phyloP scores from a whole-genome alignment of 2,329 filamentous ascomycete genomes.

The Colletotrichum musicola region DNA sequence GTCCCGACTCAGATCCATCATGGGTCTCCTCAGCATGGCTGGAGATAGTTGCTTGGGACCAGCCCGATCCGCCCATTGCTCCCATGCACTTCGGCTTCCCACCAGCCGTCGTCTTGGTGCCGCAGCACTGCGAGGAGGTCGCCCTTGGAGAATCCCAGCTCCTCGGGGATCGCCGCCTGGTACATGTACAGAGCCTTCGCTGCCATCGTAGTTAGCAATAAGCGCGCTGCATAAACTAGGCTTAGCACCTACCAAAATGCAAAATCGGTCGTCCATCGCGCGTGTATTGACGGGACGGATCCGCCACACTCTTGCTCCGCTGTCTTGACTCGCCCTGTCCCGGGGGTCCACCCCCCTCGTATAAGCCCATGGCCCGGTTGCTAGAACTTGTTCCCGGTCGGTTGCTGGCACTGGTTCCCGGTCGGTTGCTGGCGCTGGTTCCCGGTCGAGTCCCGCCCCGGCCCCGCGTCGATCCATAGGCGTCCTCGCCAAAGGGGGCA shows the following conservation, averaged over 20 bases:
- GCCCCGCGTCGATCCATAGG: constrained; percentile 69
- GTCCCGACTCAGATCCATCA: too few species aligned
- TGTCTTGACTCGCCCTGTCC: constrained; percentile 59
- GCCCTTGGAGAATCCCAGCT: constrained; percentile 91
- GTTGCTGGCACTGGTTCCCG: constrained; percentile 56
- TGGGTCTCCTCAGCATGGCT: constrained; percentile 57
- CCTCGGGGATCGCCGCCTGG: constrained; percentile 93
- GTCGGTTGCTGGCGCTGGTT: constrained; percentile 57
- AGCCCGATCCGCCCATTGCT: constrained; percentile 70
- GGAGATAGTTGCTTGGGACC: constrained; percentile 77
- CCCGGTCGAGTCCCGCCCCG: constrained; percentile 61
- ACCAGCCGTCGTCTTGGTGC: constrained; percentile 98
- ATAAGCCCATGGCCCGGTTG: constrained; percentile 67
- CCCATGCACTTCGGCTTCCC: constrained; percentile 94
- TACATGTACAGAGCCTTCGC: constrained; percentile 96
- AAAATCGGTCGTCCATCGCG: constrained; percentile 88
- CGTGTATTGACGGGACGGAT: constrained; percentile 84
- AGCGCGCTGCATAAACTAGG: background rate
- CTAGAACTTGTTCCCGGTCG: constrained; percentile 59
- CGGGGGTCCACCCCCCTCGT: constrained; percentile 61
- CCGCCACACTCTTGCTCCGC: constrained; percentile 88
- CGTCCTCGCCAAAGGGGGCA: constrained; percentile 67
- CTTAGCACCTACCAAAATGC: constrained; percentile 86
- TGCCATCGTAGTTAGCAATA: constrained; percentile 51
- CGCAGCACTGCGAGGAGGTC: constrained; percentile 90